Evolutionary conservation across 352 stramenopile species (phyloP).

Genomic region (Phytopythium aichiense): DNA sequence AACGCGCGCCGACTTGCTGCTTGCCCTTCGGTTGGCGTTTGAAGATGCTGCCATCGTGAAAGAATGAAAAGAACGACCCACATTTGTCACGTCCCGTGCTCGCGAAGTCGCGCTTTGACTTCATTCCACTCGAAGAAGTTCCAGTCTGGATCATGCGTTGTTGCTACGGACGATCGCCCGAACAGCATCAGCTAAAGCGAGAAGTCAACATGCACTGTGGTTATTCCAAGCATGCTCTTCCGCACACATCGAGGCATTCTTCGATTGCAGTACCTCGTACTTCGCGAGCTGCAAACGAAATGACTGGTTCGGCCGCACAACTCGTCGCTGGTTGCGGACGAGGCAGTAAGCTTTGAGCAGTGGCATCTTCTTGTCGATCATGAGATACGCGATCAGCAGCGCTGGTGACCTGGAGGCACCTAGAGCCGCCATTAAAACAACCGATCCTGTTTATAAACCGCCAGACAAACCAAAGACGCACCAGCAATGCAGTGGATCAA

Average conservation of each 20-base stretch:
- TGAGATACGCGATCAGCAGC: conserved; percentile 58
- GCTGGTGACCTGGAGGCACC: conserved; percentile 50
- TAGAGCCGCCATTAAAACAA: conserved; percentile 2
- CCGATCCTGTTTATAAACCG: too few relatives aligned
- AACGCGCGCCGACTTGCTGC: conserved; percentile 43
- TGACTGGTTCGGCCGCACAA: conserved; percentile 49
- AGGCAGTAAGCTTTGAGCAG: conserved; percentile 55
- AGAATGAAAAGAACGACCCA: background rate
- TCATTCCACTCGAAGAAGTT: conserved; percentile 75
- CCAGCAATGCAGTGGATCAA: conserved; percentile 43
- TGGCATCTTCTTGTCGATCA: conserved; percentile 65
- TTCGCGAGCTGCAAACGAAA: conserved; percentile 71
- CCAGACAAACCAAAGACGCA: background rate
- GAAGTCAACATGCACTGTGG: too few relatives aligned
- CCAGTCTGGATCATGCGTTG: conserved; percentile 56
- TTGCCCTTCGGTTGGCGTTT: conserved; percentile 14
- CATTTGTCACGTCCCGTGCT: background rate
- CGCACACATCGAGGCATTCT: too few relatives aligned
- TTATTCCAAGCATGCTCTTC: too few relatives aligned
- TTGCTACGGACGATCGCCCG: conserved; percentile 47
- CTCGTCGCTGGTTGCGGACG: conserved; percentile 34
- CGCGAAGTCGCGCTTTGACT: conserved; percentile 26
- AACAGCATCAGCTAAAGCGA: conserved; percentile 37
- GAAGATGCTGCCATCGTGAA: background rate
- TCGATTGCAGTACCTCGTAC: conserved; percentile 32